Percentiles rank a stretch among this genome's conserved stretches.
Conservation (phyloP, 495 filamentous ascomycete genomes). For the Saxophila tyrrhenica region DNA sequence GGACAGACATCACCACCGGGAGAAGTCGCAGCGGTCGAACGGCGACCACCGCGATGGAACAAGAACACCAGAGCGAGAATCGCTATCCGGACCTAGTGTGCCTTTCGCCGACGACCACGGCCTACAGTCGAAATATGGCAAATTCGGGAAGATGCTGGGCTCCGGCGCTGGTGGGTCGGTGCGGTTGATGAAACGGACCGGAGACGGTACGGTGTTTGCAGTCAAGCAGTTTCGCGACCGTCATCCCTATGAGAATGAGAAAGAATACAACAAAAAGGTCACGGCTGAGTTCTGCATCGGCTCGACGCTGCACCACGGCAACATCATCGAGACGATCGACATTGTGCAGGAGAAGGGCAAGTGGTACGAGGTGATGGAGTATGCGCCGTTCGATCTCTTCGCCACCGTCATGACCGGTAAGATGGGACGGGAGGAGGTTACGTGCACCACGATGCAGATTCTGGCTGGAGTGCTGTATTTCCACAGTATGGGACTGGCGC, state of each 20-base stretch:
- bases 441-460: slow-evolving; percentile 88
- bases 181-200: slow-evolving; percentile 81
- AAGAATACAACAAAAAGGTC: slow-evolving; percentile 96
- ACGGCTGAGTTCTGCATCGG: slow-evolving; percentile 99
- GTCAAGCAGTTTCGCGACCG: slow-evolving; percentile 94
- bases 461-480: slow-evolving; percentile 94
- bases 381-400: slow-evolving; percentile 94
- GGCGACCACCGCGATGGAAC: slow-evolving; percentile 36
- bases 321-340: slow-evolving; percentile 96
- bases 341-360: slow-evolving; percentile 89
- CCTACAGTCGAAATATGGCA: slow-evolving; percentile 82
- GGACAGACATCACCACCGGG: slow-evolving; percentile 52
- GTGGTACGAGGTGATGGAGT: slow-evolving; percentile 99
- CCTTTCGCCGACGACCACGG: slow-evolving; percentile 95
- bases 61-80: slow-evolving; percentile 36
- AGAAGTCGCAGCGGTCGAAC: slow-evolving; percentile 46
- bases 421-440: slow-evolving; percentile 86
- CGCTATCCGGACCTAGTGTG: slow-evolving; percentile 46
- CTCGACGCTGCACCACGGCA: slow-evolving; percentile 92
- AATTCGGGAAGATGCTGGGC: slow-evolving; percentile 84
- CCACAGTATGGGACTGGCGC: slow-evolving; percentile 89
- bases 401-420: slow-evolving; percentile 99
- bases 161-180: slow-evolving; percentile 94
- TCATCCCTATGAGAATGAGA: slow-evolving; percentile 85
- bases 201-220: slow-evolving; percentile 84